Evolutionary conservation across 139 green algal species (phyloP).

Genomic region (Eudorina sp.): DNA sequence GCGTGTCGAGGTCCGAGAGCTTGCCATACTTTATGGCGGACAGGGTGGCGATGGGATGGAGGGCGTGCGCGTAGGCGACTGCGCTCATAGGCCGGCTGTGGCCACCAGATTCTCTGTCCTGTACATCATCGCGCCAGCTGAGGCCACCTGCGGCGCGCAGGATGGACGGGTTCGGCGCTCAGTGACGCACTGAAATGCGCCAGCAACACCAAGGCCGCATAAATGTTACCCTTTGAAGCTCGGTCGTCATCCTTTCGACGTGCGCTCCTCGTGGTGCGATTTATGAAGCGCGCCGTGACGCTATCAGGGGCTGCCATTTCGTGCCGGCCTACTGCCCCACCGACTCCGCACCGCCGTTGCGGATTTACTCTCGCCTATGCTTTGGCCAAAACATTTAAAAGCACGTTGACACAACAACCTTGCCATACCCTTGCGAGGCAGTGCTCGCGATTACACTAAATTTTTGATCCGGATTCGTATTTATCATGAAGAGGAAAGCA

Average conservation of each 20-base stretch:
- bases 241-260: neutral
- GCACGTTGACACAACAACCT: too few species aligned
- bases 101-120: neutral
- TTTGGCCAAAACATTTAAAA: neutral
- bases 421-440: too few species aligned
- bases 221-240: neutral
- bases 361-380: neutral
- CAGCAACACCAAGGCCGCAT: neutral
- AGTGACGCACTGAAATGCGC: too few species aligned
- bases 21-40: conserved; percentile 18
- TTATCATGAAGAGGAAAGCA: too few species aligned
- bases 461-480: too few species aligned
- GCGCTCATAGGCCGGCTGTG: neutral
- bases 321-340: neutral
- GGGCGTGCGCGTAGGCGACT: neutral
- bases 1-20: conserved; percentile 12
- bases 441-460: too few species aligned
- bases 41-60: conserved; percentile 8
- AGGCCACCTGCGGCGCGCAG: neutral
- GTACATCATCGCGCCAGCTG: neutral
- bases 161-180: too few species aligned
- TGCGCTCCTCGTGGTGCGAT: neutral
- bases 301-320: neutral
- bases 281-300: neutral
- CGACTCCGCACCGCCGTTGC: neutral